Base-by-base conservation (phyloP, 169 alveolate genomes). In the Cryptosporidium parvum region DNA sequence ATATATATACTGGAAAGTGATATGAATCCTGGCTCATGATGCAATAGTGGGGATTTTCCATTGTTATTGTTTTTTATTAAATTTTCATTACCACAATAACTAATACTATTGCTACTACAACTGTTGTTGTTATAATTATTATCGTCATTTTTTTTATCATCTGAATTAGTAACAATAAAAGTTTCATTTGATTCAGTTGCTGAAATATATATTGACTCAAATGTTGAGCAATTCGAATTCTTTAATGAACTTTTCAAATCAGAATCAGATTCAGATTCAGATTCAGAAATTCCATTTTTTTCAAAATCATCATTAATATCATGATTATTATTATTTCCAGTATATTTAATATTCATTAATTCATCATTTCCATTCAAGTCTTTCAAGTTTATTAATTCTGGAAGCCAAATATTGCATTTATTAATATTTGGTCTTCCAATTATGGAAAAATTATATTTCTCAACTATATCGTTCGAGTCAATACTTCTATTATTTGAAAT, bases 331-430 rank as follows among this genome's bases (percentile, higher is more conserved):
- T 42, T 42, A 1, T 42, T 42, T 16, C 29, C 44, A 16, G 37
- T 26, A 29, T 29, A 62, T 29, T 23, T 18, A 9, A 16, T 10
- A 35, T 33, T 29, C 44, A 39, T 14, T 39, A 58, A 10, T 14
- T 31, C 62, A 10, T 23, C 23, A 37, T 23, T 80, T 31, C 37
- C 52, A 35, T 51, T 29, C 42, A 42, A 29, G 12, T 80, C 87
- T 23, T 35, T 53, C 26, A 42, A 12, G 39, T 45, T 21, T 39
- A 59, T 62, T 12, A 80, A 29, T 39, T 62, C 73, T 16, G 89
- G 89, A 18, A 80, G 67, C 89, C 89, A 80, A 59, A 59, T 65
- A n/a, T 65, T 31, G 26, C 89, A 80, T 44, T 44, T 80, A 2
- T 39, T 37, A 12, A 80, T 37, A 12, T 80, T 80, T 9, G 89